Conservation (phyloP, 176 grass and related monocot species). For the Chrysopogon serrulatus region DNA sequence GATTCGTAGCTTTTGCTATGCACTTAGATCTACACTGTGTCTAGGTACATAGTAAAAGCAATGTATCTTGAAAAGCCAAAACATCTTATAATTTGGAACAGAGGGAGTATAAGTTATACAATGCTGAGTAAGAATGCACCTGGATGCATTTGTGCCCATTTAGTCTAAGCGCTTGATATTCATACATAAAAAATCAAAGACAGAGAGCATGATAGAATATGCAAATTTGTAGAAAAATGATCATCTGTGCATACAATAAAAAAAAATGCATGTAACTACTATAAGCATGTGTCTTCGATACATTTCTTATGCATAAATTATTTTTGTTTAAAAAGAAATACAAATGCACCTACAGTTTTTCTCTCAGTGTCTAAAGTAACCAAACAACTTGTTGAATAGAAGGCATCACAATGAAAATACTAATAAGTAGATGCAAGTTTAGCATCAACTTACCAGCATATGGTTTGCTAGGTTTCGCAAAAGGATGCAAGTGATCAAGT, state of each 20-base stretch:
- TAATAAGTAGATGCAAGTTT: background rate
- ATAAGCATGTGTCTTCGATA: background rate
- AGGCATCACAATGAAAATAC: background rate
- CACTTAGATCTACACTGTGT: too few relatives aligned
- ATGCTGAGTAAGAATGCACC: background rate
- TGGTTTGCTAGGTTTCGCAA: slow-evolving; percentile 47
- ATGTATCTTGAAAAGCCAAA: too few relatives aligned
- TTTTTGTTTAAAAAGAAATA: background rate
- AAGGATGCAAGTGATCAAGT: slow-evolving; percentile 71
- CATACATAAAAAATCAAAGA: background rate
- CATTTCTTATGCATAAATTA: background rate
- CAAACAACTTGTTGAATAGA: background rate
- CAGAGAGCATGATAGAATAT: background rate
- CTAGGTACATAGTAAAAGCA: too few relatives aligned
- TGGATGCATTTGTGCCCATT: background rate
- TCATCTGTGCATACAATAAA: background rate
- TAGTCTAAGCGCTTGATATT: background rate
- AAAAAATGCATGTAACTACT: background rate
- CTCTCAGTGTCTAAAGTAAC: background rate
- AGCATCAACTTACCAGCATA: slow-evolving; percentile 57
- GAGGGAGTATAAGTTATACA: background rate
- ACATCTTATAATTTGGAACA: too few relatives aligned
- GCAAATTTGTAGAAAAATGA: background rate
- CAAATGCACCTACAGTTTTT: background rate
- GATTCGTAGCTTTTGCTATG: too few relatives aligned